phyloP scores from a whole-genome alignment of 441 rosid species.

The Eutrema salsugineum region DNA sequence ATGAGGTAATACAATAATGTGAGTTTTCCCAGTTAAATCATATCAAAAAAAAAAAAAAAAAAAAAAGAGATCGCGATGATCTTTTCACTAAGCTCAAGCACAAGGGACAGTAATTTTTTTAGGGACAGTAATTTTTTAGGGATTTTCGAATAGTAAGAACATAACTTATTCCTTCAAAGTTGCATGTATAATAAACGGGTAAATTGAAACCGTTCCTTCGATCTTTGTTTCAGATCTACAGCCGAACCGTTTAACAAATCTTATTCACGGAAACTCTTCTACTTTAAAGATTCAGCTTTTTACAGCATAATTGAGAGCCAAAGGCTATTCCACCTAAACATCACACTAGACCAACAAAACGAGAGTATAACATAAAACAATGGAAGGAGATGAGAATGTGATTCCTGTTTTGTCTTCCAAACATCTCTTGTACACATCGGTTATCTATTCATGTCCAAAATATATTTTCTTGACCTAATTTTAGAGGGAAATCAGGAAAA shows the following conservation, averaged over 20 bases:
- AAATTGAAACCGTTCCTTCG: background rate
- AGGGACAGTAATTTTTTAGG: no score
- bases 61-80: no score
- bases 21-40: no score
- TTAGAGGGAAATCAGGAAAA: background rate
- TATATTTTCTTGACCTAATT: slow-evolving; percentile 10
- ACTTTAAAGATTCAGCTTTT: background rate
- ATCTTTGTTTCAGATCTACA: background rate
- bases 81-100: no score
- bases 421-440: slow-evolving; percentile 8
- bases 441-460: slow-evolving; percentile 17
- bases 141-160: no score
- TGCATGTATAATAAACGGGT: no score
- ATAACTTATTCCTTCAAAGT: no score
- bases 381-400: slow-evolving; percentile 3
- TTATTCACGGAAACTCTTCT: no score
- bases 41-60: no score
- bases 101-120: no score
- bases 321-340: background rate
- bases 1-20: no score
- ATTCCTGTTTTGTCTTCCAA: background rate
- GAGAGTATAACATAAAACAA: background rate
- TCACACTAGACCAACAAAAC: background rate
- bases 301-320: background rate
- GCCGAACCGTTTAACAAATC: no score